These are phyloP conservation scores for Coffea eugenioides DNA, from an alignment of 257 asterid species.

Conservation along the genomic window DNA sequence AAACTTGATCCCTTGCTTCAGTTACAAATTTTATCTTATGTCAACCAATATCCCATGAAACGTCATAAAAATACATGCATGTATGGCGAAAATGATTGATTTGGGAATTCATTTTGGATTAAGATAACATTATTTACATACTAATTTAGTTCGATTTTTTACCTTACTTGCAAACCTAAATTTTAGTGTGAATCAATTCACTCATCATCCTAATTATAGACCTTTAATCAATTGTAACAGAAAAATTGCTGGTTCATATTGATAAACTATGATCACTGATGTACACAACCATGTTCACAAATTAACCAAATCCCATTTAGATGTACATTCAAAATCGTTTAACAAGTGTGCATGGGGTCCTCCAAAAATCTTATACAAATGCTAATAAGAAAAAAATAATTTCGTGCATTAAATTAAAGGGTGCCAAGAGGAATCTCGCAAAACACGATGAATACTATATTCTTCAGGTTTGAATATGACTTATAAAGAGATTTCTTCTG, in stretches of 20 bases:
- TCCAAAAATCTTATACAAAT: not conserved
- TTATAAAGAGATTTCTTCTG: not conserved
- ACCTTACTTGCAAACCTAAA: no score
- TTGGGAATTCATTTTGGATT: no score
- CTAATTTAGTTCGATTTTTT: no score
- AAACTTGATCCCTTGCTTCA: no score
- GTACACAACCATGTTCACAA: not conserved
- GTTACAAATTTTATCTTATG: no score
- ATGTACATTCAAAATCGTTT: not conserved
- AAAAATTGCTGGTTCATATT: no score
- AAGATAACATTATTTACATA: no score
- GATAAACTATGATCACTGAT: not conserved
- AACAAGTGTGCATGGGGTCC: not conserved
- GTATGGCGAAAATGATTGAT: no score
- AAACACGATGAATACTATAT: not conserved
- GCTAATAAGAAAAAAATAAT: not conserved
- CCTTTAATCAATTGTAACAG: not conserved
- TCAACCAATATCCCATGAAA: no score
- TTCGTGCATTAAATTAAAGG: not conserved
- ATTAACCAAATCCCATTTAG: not conserved
- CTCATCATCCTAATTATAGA: no score
- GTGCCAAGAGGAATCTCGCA: not conserved
- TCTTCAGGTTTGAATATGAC: not conserved
- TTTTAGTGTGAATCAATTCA: no score
- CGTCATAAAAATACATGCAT: no score